A percentile compares a stretch with the other conserved stretches of the same genome.
These are phyloP conservation scores for Neurospora sp. DNA, from an alignment of 495 filamentous ascomycete genomes.

Conservation along the genomic window DNA sequence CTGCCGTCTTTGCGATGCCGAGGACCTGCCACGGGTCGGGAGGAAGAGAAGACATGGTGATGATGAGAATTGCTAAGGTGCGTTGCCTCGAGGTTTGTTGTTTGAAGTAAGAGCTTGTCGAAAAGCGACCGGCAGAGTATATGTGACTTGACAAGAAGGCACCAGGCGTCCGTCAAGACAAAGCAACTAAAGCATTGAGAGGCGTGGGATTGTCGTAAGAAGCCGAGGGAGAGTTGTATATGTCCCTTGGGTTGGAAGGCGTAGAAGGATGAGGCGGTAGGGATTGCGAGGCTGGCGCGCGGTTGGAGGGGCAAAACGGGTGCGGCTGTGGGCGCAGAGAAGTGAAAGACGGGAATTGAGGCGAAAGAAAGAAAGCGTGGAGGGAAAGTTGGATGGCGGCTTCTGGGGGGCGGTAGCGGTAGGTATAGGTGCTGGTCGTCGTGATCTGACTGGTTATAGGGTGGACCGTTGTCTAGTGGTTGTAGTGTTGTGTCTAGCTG, in stretches of 20 bases:
- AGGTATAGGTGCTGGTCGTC: not conserved
- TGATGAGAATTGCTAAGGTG: not conserved
- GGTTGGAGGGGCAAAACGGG: slow-evolving; percentile 2
- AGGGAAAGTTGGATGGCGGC: not conserved
- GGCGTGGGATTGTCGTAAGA: slow-evolving; percentile 7
- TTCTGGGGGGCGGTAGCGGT: not conserved
- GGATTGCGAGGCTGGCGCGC: not conserved
- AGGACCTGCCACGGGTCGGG: slow-evolving; percentile 78
- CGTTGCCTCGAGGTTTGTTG: slow-evolving; percentile 2
- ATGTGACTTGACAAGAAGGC: slow-evolving; percentile 13
- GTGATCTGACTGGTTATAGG: not conserved
- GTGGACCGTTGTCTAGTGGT: not conserved
- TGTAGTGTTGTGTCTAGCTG: not conserved
- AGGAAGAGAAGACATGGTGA: slow-evolving; percentile 55
- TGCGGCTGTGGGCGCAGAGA: not conserved
- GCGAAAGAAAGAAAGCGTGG: slow-evolving; percentile 1
- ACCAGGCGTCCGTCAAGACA: slow-evolving; percentile 18
- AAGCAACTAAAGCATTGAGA: slow-evolving; percentile 30
- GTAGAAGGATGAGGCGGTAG: slow-evolving; percentile 13
- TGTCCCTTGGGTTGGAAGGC: slow-evolving; percentile 13
- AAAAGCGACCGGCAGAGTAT: not conserved
- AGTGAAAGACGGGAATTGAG: slow-evolving; percentile 3
- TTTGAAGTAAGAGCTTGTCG: slow-evolving; percentile 6
- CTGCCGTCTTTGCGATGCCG: slow-evolving; percentile 65
- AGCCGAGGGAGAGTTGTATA: slow-evolving; percentile 6